Evolutionary conservation across 257 asterid genomes (phyloP), one percentile per base, ranked within the genome.

Genomic region (Cinchona pubescens): DNA sequence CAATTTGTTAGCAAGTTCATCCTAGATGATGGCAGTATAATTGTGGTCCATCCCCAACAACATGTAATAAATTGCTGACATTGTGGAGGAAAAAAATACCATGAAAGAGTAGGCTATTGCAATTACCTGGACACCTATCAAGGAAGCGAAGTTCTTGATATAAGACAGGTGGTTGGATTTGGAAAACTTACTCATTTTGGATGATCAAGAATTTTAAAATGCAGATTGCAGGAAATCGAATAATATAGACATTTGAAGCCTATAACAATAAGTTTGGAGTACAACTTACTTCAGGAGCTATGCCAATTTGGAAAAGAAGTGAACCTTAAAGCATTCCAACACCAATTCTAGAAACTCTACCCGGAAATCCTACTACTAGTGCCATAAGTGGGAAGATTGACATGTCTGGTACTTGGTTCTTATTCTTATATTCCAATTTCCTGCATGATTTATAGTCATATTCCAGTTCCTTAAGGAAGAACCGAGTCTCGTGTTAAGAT

Each of bases 241-340:
- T 11, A n/a, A 27, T n/a, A 23, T 21, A 35, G 42, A 12, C 0
- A 15, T 38, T 59, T 43, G 58, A 63, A 13, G 49, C 32, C 23
- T 7, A 7, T 42, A 60, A 25, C 40, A 27, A n/a, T 25, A 58
- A 21, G 45, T n/a, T 35, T 46, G 21, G 29, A 21, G 62, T 56
- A 56, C 7, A 73, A 78, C 86, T 81, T 86, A 94, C 99, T 88
- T 86, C 87, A 59, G 99, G 99, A 25, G 79, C 58, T 59, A 86
- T 88, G 77, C 97, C 99, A 43, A 90, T 73, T 83, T 90, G 94
- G 76, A 94, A 88, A 78, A 94, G 91, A 59, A 94, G 84, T 16
- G 98, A 98, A 82, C 94, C 89, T 67, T 87, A 89, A 38, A 94
- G 90, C 97, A 92, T 94, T 18, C 99, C 99, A 9, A 97, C 99